Conservation (phyloP, 164 flowering plant species). For the Stephania japonica region DNA sequence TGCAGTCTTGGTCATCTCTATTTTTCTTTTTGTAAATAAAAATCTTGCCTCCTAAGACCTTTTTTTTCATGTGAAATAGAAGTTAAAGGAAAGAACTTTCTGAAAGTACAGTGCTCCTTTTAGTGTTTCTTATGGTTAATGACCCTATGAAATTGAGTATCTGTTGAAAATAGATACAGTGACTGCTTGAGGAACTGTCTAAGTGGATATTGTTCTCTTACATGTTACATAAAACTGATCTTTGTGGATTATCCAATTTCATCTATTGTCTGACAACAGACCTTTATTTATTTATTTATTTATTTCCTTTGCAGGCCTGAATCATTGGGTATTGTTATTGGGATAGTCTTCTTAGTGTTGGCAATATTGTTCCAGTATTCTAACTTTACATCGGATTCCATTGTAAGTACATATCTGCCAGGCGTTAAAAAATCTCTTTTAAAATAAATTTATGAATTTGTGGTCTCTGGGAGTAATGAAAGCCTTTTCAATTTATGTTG, state of each 20-base stretch:
- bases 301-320: slow-evolving; percentile 73
- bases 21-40: too few species aligned
- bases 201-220: not conserved
- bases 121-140: not conserved
- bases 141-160: not conserved
- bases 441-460: not conserved
- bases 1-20: too few species aligned
- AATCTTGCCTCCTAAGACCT: too few species aligned
- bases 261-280: not conserved
- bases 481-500: too few species aligned
- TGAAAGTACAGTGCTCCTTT: not conserved
- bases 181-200: not conserved
- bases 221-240: not conserved
- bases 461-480: too few species aligned
- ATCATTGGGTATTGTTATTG: slow-evolving; percentile 85
- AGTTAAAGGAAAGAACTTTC: not conserved
- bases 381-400: slow-evolving; percentile 79
- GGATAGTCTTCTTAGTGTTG: slow-evolving; percentile 71
- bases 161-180: not conserved
- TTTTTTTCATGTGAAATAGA: too few species aligned
- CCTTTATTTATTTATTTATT: slow-evolving; percentile 9
- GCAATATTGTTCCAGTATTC: slow-evolving; percentile 72
- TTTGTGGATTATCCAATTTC: not conserved
- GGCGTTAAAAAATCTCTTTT: not conserved
- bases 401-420: slow-evolving; percentile 39